Base-by-base conservation (phyloP, 1,284 basidiomycete genomes). In the Porogramme epimiltina region DNA sequence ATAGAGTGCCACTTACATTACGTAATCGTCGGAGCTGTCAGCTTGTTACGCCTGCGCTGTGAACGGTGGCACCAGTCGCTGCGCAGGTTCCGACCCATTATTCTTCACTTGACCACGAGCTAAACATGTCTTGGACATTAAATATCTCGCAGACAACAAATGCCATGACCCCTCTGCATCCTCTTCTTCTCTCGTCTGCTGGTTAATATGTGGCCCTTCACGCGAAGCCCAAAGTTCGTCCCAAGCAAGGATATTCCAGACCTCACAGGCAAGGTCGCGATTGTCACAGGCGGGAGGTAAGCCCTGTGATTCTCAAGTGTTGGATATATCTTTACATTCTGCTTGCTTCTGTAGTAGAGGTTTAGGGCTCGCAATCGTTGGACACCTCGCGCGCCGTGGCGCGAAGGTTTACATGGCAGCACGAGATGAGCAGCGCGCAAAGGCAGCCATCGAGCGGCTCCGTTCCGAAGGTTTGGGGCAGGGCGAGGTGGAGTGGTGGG, bases 341-440 rank as follows among this genome's bases (percentile, higher is more conserved):
- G n/a, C n/a, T n/a, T n/a, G n/a, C n/a, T n/a, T n/a, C 2, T 19
- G 18, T 6, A 26, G 26, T 39, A 66, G 60, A 44, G 74, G 75
- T 1, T 70, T 79, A 20, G 77, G 76, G 0, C 74, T 68, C 47
- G 62, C 69, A 0, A 73, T 70, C 15, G 67, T 70, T 3, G 66
- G 72, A 47, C 66, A 70, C 28, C 69, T 78, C 1, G 73, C 69
- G 4, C 64, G 65, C 1, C 69, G 64, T 11, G 76, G 77, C 2
- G 77, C 74, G 5, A 78, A 72, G 47, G 73, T 79, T 0, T 79
- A 76, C 54, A 62, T 79, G 28, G 74, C 67, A 2, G 69, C 73
- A 6, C 72, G 76, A 15, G 68, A 62, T 40, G 70, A 76, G 54
- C 57, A 66, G 16, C 72, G 68, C 31, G 78, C 73, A 3, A 65